Conservation (phyloP, 441 rosid species). For the Gossypium aridum region DNA sequence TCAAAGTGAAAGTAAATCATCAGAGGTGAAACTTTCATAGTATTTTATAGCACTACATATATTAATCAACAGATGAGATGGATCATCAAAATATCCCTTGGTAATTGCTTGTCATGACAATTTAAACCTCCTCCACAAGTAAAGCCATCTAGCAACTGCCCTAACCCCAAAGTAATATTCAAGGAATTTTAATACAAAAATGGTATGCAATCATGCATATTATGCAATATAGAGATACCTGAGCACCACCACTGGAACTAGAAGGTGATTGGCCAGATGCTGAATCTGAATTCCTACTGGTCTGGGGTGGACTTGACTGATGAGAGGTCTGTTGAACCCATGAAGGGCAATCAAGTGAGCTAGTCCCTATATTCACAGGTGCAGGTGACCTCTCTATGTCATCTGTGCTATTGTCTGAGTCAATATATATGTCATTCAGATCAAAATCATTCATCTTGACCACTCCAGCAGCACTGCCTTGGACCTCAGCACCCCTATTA, state of each 20-base stretch:
- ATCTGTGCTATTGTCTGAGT: conserved; percentile 76
- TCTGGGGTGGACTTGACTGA: conserved; percentile 95
- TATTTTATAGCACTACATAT: not conserved
- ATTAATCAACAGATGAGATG: not conserved
- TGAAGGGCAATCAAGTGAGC: conserved; percentile 75
- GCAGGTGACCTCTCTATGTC: conserved; percentile 66
- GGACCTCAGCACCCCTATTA: conserved; percentile 28
- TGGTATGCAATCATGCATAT: not conserved
- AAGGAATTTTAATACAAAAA: not conserved
- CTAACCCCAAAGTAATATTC: not conserved
- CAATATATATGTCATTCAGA: conserved; percentile 74
- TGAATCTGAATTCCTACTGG: conserved; percentile 88
- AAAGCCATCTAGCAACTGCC: not conserved
- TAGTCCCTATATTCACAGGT: conserved; percentile 52
- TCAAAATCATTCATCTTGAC: conserved; percentile 78
- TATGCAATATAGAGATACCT: conserved; percentile 38
- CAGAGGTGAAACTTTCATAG: conserved; percentile 4
- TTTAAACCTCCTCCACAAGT: not conserved
- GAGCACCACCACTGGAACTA: conserved; percentile 79
- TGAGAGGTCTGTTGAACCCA: conserved; percentile 77
- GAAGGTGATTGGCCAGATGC: conserved; percentile 96
- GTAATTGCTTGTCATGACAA: not conserved
- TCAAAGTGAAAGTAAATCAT: conserved; percentile 9
- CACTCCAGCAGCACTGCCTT: conserved; percentile 35
- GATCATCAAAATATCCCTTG: not conserved